A percentile compares a stretch with the other conserved stretches of the same genome.
These are phyloP conservation scores for Lentithecium fluviatile DNA, from an alignment of 495 filamentous ascomycete genomes.

Conservation along the genomic window DNA sequence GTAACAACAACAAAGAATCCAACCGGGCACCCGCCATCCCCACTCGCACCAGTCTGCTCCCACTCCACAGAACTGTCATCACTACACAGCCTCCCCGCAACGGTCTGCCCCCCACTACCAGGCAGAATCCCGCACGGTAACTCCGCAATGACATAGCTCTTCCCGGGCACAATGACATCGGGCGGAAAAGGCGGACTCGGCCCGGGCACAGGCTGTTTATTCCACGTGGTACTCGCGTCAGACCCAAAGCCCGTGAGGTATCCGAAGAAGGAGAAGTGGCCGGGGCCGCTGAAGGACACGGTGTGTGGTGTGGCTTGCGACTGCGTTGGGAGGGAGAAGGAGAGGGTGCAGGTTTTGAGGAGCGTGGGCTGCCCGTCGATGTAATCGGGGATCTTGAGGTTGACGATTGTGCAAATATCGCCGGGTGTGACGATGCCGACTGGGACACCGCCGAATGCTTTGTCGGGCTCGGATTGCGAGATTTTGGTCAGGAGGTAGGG, in stretches of 20 bases:
- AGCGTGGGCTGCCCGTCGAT: constrained; percentile 18
- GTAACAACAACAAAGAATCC: constrained; percentile 22
- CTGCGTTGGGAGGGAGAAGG: constrained; percentile 10
- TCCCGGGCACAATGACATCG: constrained; percentile 17
- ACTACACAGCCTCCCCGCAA: constrained; percentile 12
- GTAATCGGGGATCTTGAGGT: constrained; percentile 22
- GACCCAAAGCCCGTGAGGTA: constrained; percentile 19
- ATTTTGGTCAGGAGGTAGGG: constrained; percentile 13
- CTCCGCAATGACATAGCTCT: constrained; percentile 14
- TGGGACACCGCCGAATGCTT: constrained; percentile 11
- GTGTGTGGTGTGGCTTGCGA: constrained; percentile 10
- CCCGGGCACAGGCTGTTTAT: constrained; percentile 18
- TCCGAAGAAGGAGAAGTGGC: constrained; percentile 17
- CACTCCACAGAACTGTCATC: constrained; percentile 9
- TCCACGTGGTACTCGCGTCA: constrained; percentile 12
- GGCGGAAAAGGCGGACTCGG: constrained; percentile 23
- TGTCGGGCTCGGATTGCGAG: constrained; percentile 12
- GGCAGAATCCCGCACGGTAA: constrained; percentile 22
- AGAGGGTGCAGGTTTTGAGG: constrained; percentile 18
- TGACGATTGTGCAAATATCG: constrained; percentile 22
- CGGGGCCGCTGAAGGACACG: constrained; percentile 5
- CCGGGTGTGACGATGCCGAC: constrained; percentile 16
- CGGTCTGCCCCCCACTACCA: constrained; percentile 18
- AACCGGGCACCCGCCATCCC: constrained; percentile 15
- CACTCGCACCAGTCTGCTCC: constrained; percentile 9